Percentiles rank a stretch among this genome's conserved stretches.
These are phyloP conservation scores for Pelagophyceae sp. DNA, from an alignment of 352 stramenopile species.

Conservation along the genomic window DNA sequence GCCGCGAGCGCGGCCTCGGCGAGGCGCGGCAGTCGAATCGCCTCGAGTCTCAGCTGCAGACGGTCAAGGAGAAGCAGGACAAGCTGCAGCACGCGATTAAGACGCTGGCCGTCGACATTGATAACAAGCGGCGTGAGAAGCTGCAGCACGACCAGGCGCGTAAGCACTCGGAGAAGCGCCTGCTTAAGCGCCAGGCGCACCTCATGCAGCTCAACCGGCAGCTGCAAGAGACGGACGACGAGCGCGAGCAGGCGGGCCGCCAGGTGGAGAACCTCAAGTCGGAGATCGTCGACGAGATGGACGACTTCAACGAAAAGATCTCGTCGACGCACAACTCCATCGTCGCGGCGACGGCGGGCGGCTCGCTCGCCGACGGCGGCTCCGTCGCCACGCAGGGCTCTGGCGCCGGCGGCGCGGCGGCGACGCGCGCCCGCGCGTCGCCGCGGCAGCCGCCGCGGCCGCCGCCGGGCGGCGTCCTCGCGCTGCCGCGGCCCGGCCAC, in stretches of 20 bases:
- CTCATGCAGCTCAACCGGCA: not conserved
- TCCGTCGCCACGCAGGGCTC: not conserved
- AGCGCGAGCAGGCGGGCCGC: slow-evolving; percentile 9
- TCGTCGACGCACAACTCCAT: not conserved
- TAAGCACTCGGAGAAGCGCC: not conserved
- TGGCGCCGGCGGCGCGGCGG: no score
- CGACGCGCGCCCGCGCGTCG: no score
- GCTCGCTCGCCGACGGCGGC: not conserved
- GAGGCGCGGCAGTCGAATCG: not conserved
- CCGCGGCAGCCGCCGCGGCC: no score
- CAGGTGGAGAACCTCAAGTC: not conserved
- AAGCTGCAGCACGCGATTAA: slow-evolving; percentile 11
- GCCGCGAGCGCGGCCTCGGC: not conserved
- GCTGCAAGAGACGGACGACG: slow-evolving; percentile 2
- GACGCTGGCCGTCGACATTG: not conserved
- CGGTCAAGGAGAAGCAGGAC: slow-evolving; percentile 17
- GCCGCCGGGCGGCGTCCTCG: not conserved
- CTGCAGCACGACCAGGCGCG: not conserved
- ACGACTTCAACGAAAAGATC: not conserved
- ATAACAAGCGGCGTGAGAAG: slow-evolving; percentile 15
- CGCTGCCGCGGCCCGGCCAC: not conserved
- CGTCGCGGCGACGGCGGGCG: not conserved
- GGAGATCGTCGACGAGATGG: slow-evolving; percentile 12
- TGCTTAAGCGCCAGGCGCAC: not conserved
- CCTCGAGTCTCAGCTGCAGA: slow-evolving; percentile 1